Conservation (phyloP, 2,329 filamentous ascomycete genomes). For the Paraphaeosphaeria minitans region DNA sequence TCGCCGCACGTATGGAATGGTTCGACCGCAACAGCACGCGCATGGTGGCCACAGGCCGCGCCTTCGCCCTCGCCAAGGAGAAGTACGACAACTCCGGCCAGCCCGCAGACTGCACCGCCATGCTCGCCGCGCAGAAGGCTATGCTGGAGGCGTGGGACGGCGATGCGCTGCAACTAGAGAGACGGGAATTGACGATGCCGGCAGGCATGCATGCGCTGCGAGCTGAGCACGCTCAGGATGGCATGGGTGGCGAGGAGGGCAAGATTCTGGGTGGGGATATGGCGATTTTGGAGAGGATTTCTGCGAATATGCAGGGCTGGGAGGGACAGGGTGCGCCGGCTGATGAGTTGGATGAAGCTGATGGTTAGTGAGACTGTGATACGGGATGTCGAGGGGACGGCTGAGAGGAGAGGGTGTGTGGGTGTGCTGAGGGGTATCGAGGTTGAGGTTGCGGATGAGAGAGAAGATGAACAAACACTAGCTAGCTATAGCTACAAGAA, state of each 20-base stretch:
- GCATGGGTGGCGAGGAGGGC: conserved; percentile 3
- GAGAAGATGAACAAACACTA: too few species aligned
- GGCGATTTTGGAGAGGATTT: conserved; percentile 28
- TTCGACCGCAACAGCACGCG: conserved; percentile 16
- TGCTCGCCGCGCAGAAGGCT: not conserved
- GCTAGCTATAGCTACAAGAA: too few species aligned
- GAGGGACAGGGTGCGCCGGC: conserved; percentile 6
- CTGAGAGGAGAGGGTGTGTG: not conserved
- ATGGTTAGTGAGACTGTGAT: conserved; percentile 15
- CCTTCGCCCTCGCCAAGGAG: conserved; percentile 1
- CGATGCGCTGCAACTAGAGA: conserved; percentile 21
- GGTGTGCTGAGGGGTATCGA: not conserved
- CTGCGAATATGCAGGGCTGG: conserved; percentile 15
- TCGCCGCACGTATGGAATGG: conserved; percentile 24
- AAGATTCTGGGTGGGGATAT: conserved; percentile 21
- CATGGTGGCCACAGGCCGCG: conserved; percentile 14
- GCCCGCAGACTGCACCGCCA: conserved; percentile 5
- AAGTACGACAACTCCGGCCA: conserved; percentile 3
- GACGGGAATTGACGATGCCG: conserved; percentile 24
- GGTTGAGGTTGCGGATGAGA: not conserved
- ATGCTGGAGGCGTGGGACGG: conserved; percentile 15
- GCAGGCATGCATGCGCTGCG: conserved; percentile 19
- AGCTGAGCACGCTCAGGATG: conserved; percentile 2
- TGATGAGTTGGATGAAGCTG: conserved; percentile 18
- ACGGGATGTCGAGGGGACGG: not conserved